These are phyloP conservation scores for Neonectria magnoliae DNA, from an alignment of 2,329 filamentous ascomycete species.

Conservation along the genomic window DNA sequence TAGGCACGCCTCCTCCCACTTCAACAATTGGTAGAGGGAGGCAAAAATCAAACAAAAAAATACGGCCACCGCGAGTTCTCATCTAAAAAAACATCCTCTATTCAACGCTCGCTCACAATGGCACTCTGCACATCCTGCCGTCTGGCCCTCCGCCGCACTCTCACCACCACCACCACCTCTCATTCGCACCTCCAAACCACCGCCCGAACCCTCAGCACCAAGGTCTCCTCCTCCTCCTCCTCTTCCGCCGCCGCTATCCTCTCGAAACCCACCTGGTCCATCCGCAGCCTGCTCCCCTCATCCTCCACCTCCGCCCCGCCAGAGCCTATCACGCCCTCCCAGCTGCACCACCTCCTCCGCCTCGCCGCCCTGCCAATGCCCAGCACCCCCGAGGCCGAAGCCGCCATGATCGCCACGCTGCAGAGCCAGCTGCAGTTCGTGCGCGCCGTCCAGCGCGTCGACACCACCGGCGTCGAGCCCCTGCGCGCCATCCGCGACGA, in stretches of 20 bases:
- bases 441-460: constrained; percentile 81
- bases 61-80: background rate
- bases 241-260: constrained; percentile 59
- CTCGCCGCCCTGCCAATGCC: constrained; percentile 88
- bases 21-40: background rate
- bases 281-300: constrained; percentile 74
- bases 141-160: constrained; percentile 37
- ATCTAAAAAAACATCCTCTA: background rate
- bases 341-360: constrained; percentile 85
- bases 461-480: constrained; percentile 78
- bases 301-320: constrained; percentile 40
- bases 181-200: constrained; percentile 17
- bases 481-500: constrained; percentile 85
- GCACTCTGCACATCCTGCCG: constrained; percentile 46
- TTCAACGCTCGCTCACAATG: constrained; percentile 35
- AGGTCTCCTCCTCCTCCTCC: constrained; percentile 26
- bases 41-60: background rate
- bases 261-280: constrained; percentile 82
- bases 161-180: constrained; percentile 20
- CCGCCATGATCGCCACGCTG: constrained; percentile 77
- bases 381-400: constrained; percentile 68
- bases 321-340: constrained; percentile 67
- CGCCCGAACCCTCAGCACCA: constrained; percentile 25
- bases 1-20: background rate
- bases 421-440: constrained; percentile 90